These are phyloP conservation scores for Candolleomyces aberdarensis DNA, from an alignment of 768 basidiomycete genomes.

Conservation along the genomic window DNA sequence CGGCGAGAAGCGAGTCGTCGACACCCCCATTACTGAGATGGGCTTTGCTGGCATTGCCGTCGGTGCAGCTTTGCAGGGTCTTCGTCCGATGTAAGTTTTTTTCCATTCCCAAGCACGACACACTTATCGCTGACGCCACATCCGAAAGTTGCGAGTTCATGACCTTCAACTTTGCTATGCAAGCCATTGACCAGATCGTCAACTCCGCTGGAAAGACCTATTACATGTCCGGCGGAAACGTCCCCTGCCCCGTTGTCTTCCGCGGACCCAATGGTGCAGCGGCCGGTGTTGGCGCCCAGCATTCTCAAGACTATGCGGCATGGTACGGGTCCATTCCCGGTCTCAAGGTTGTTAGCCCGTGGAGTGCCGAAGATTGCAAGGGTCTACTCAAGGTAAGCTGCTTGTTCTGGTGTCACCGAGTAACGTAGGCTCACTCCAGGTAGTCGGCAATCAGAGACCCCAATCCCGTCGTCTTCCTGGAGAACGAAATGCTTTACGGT, in stretches of 20 bases:
- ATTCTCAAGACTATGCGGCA: conserved; percentile 95
- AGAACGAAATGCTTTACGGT: conserved; percentile 99
- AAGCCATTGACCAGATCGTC: conserved; percentile 99
- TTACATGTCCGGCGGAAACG: conserved; percentile 99
- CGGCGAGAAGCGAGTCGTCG: conserved; percentile 96
- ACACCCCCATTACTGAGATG: conserved; percentile 97
- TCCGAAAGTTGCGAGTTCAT: conserved; percentile 90
- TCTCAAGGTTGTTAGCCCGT: conserved; percentile 96
- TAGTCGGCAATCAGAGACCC: conserved; percentile 97
- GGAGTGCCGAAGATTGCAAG: conserved; percentile 99
- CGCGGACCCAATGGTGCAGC: conserved; percentile 99
- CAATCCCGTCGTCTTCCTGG: conserved; percentile 97
- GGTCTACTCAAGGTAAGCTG: conserved; percentile 85
- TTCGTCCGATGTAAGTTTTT: conserved; percentile 78
- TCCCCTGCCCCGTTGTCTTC: conserved; percentile 98
- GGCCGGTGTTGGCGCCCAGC: conserved; percentile 93
- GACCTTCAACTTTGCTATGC: conserved; percentile 99
- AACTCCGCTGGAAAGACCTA: conserved; percentile 99
- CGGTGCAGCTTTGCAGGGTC: conserved; percentile 90
- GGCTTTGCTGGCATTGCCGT: conserved; percentile 97
- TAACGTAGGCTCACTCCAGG: not conserved
- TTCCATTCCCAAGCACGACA: conserved; percentile 3
- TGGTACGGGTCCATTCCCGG: conserved; percentile 95
- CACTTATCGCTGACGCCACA: conserved; percentile 11
- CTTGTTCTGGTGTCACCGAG: not conserved